Evolutionary conservation across 2,329 filamentous ascomycete species (phyloP).

Genomic region (Aureobasidium sp.): DNA sequence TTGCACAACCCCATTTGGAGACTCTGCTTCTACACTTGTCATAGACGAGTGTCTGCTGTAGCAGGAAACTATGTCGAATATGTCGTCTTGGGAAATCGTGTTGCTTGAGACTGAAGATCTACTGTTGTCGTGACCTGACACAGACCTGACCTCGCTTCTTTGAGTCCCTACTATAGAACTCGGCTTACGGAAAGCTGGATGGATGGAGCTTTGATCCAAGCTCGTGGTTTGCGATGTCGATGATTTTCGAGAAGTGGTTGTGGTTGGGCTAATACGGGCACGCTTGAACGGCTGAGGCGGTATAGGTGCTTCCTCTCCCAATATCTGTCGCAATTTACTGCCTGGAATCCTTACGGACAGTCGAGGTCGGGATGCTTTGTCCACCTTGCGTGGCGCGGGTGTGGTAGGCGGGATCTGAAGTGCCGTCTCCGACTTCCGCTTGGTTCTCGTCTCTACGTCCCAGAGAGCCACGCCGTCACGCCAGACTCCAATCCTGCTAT

Average conservation of each 20-base stretch:
- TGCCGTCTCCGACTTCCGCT: slow-evolving; percentile 8
- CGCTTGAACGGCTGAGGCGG: neutral
- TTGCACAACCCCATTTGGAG: slow-evolving; percentile 16
- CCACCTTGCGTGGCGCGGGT: neutral
- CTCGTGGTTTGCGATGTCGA: neutral
- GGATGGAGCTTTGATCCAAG: neutral
- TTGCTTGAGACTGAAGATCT: slow-evolving; percentile 28
- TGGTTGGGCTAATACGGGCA: neutral
- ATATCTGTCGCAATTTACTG: slow-evolving; percentile 9
- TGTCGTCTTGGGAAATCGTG: neutral
- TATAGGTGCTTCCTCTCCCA: neutral
- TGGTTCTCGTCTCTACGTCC: slow-evolving; percentile 18
- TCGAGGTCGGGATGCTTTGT: slow-evolving; percentile 10
- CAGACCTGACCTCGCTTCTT: neutral
- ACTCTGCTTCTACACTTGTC: slow-evolving; percentile 29
- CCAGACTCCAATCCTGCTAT: slow-evolving; percentile 33
- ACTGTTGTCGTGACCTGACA: slow-evolving; percentile 7
- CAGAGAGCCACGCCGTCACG: slow-evolving; percentile 36
- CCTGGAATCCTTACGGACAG: slow-evolving; percentile 19
- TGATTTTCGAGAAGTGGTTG: neutral
- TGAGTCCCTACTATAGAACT: neutral
- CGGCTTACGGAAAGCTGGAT: slow-evolving; percentile 5
- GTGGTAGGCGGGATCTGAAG: neutral
- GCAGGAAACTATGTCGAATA: slow-evolving; percentile 23
- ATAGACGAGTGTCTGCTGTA: slow-evolving; percentile 32